phyloP scores from a whole-genome alignment of 2,329 filamentous ascomycete genomes.

The Pezicula rhizophila region DNA sequence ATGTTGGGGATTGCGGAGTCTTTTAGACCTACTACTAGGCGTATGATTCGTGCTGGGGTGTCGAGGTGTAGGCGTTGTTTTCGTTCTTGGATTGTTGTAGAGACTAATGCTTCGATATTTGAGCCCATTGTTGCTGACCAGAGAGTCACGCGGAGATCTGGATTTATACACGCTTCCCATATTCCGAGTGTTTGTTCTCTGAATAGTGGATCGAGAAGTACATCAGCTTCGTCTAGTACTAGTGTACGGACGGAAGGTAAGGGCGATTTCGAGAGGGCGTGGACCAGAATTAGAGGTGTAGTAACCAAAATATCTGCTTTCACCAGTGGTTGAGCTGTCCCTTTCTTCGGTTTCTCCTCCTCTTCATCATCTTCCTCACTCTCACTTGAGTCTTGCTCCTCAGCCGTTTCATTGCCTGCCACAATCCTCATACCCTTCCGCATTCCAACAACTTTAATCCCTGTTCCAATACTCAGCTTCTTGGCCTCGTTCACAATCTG shows the following conservation, averaged over 20 bases:
- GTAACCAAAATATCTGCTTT: slow-evolving; percentile 77
- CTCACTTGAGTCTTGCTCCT: slow-evolving; percentile 20
- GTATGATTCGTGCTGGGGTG: slow-evolving; percentile 53
- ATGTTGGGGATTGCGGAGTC: slow-evolving; percentile 94
- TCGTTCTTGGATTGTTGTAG: slow-evolving; percentile 57
- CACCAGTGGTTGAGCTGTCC: slow-evolving; percentile 43
- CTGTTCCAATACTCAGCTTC: slow-evolving; percentile 72
- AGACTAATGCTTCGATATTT: slow-evolving; percentile 75
- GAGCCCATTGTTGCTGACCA: slow-evolving; percentile 99
- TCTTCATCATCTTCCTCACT: slow-evolving; percentile 28
- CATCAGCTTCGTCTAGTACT: slow-evolving; percentile 89
- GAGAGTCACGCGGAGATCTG: slow-evolving; percentile 66
- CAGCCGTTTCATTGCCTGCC: slow-evolving; percentile 34
- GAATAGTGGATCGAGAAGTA: slow-evolving; percentile 87
- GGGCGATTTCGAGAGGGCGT: slow-evolving; percentile 55
- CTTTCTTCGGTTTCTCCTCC: slow-evolving; percentile 25
- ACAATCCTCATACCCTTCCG: slow-evolving; percentile 74
- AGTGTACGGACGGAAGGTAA: slow-evolving; percentile 67
- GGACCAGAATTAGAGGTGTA: slow-evolving; percentile 72
- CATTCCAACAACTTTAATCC: slow-evolving; percentile 74
- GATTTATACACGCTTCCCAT: slow-evolving; percentile 71
- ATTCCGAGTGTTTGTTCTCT: slow-evolving; percentile 79
- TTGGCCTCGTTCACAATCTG: slow-evolving; percentile 82
- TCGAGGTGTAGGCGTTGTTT: slow-evolving; percentile 32
- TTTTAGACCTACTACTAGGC: slow-evolving; percentile 91